phyloP scores from a whole-genome alignment of 192 early-diverging fungal genomes.

The Backusella psychrophila region DNA sequence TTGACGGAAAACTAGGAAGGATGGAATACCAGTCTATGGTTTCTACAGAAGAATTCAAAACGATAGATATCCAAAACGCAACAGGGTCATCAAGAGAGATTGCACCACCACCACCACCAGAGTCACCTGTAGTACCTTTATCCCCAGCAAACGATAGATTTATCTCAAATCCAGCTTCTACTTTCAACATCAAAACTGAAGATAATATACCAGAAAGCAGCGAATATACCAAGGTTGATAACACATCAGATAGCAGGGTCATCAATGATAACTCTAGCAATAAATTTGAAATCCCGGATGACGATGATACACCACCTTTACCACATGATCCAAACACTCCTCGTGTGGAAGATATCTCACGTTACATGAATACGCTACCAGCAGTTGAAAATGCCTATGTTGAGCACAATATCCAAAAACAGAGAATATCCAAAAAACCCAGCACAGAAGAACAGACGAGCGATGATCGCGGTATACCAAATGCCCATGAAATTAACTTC shows the following conservation, averaged over 20 bases:
- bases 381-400: neutral
- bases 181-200: neutral
- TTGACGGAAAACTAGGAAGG: neutral
- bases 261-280: neutral
- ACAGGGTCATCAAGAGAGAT: neutral
- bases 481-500: slow-evolving; percentile 14
- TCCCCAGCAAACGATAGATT: neutral
- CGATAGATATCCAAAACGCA: neutral
- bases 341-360: slow-evolving; percentile 9
- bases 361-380: slow-evolving; percentile 6
- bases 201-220: neutral
- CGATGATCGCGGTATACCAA: slow-evolving; percentile 7
- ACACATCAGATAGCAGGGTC: neutral
- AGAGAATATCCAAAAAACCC: neutral
- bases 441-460: neutral
- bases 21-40: neutral
- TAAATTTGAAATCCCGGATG: neutral
- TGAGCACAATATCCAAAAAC: neutral
- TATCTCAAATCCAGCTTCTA: neutral
- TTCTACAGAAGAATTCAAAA: neutral
- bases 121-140: neutral
- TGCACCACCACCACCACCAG: neutral
- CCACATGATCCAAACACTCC: neutral
- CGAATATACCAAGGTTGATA: neutral
- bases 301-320: neutral